Percentiles rank a stretch among this genome's conserved stretches.
phyloP scores from a whole-genome alignment of 1,284 basidiomycete species.

The Naganishia sp. region DNA sequence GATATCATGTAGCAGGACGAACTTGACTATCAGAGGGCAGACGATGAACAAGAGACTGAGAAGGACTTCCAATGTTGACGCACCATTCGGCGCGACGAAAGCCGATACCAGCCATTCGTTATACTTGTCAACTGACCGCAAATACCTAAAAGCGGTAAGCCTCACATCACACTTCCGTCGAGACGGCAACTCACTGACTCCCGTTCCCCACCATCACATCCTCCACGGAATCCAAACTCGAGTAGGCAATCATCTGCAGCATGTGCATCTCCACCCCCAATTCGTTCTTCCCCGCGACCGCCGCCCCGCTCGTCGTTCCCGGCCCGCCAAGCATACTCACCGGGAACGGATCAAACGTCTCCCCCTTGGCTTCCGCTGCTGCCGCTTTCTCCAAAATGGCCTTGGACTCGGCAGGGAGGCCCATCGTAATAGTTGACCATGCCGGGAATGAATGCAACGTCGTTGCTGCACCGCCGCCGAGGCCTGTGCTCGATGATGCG shows the following conservation, averaged over 20 bases:
- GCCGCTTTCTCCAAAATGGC: conserved; percentile 18
- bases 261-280: conserved; percentile 70
- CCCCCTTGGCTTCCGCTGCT: conserved; percentile 2
- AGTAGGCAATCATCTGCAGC: conserved; percentile 95
- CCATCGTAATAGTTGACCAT: conserved; percentile 50
- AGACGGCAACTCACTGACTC: conserved; percentile 68
- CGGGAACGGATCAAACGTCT: conserved; percentile 31
- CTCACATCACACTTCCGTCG: background rate
- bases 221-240: conserved; percentile 85
- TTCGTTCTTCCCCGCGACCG: conserved; percentile 16
- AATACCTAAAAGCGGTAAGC: conserved; percentile 64
- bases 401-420: conserved; percentile 38
- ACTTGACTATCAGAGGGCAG: conserved; percentile 59
- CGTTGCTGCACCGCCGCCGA: conserved; percentile 26
- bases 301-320: conserved; percentile 12
- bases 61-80: conserved; percentile 48
- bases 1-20: conserved; percentile 84
- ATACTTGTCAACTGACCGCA: conserved; percentile 89
- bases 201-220: conserved; percentile 83
- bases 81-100: conserved; percentile 89
- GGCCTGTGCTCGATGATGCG: conserved; percentile 19
- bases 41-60: background rate
- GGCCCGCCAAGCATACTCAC: conserved; percentile 26
- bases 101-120: conserved; percentile 97
- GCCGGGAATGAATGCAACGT: conserved; percentile 42